These are phyloP conservation scores for Geotrichum fermentans DNA, from an alignment of 1,139 yeast genomes.

Conservation along the genomic window DNA sequence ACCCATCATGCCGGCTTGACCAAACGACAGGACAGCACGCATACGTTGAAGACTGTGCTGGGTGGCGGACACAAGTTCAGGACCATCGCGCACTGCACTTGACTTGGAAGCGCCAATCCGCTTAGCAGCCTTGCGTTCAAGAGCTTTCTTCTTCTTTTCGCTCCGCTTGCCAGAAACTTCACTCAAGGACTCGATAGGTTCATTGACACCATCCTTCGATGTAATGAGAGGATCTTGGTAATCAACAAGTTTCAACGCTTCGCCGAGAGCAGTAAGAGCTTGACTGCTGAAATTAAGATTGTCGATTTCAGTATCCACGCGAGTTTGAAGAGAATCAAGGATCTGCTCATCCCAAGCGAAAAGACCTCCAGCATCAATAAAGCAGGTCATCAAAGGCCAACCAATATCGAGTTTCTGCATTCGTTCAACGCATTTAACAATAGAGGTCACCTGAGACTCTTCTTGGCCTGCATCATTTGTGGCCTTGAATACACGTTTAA, in stretches of 20 bases:
- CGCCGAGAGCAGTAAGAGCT: conserved; percentile 53
- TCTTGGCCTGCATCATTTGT: conserved; percentile 8
- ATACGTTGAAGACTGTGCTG: conserved; percentile 25
- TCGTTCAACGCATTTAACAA: conserved; percentile 44
- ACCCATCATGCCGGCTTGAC: conserved; percentile 17
- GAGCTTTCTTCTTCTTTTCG: conserved; percentile 28
- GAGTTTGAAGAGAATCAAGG: conserved; percentile 42
- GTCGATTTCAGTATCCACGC: conserved; percentile 48
- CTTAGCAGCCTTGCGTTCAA: conserved; percentile 20
- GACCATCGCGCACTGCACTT: conserved; percentile 23
- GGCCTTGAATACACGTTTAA: conserved; percentile 22
- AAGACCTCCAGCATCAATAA: conserved; percentile 70
- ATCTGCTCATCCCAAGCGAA: conserved; percentile 56
- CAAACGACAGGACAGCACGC: conserved; percentile 20
- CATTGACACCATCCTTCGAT: conserved; percentile 9
- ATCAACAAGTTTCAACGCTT: conserved; percentile 39
- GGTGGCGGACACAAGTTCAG: conserved; percentile 24
- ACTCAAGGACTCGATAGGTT: conserved; percentile 12
- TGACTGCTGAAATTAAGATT: conserved; percentile 49
- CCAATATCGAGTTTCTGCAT: conserved; percentile 47
- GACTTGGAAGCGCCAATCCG: conserved; percentile 27
- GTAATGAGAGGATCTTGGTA: conserved; percentile 24
- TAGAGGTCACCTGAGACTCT: conserved; percentile 20
- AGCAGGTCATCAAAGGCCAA: conserved; percentile 55
- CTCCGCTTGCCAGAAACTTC: conserved; percentile 16